Percentiles rank a stretch among this genome's conserved stretches.
These are phyloP conservation scores for Polytrichum commune DNA, from an alignment of 225 moss, liverwort and hornwort genomes.

Conservation along the genomic window DNA sequence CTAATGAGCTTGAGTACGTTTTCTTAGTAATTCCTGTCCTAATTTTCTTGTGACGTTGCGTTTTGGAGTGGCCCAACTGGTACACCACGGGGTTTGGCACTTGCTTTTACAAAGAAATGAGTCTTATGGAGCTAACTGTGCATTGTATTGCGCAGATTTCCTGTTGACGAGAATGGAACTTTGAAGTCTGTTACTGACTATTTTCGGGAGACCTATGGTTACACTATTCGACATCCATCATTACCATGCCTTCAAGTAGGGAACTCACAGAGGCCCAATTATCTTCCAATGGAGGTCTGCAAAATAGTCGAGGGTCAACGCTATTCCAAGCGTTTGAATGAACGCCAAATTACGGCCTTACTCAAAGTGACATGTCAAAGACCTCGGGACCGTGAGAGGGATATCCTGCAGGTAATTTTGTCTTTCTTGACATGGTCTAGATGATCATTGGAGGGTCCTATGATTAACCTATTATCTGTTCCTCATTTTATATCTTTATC, in stretches of 20 bases:
- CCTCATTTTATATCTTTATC: not conserved
- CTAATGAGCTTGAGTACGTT: constrained; percentile 73
- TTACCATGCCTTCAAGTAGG: constrained; percentile 92
- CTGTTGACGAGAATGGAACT: constrained; percentile 79
- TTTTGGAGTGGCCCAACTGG: not conserved
- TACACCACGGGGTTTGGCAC: not conserved
- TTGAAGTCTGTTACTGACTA: constrained; percentile 85
- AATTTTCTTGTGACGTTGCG: not conserved
- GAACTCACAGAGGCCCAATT: constrained; percentile 77
- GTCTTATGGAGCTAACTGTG: not conserved
- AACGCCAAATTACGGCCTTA: constrained; percentile 80
- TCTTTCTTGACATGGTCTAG: no score
- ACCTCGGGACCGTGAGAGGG: constrained; percentile 74
- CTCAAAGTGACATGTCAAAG: constrained; percentile 88
- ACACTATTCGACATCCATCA: constrained; percentile 56
- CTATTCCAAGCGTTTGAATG: constrained; percentile 73
- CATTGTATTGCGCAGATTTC: constrained; percentile 49
- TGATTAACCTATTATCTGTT: no score
- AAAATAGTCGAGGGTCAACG: constrained; percentile 95
- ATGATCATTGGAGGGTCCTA: no score
- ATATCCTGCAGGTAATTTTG: constrained; percentile 65
- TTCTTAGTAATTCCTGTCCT: no score
- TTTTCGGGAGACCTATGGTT: constrained; percentile 83
- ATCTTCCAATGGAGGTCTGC: constrained; percentile 95
- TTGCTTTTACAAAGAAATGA: not conserved